Conservation (phyloP, 805 yeast species). For the Yarrowia keelungensis region DNA sequence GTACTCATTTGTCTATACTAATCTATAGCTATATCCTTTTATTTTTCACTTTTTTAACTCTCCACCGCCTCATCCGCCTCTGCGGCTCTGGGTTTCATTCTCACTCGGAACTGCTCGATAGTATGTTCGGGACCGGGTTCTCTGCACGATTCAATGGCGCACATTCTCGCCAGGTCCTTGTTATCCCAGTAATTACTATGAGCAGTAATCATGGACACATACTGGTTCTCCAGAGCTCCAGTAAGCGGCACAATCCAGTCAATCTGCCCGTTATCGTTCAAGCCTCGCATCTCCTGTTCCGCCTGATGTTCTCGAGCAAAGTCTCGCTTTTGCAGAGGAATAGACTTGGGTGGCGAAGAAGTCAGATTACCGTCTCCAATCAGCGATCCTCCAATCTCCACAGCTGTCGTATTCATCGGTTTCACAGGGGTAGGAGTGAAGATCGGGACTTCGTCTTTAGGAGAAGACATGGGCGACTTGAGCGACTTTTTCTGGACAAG, state of each 20-base stretch:
- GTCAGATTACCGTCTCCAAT: constrained; percentile 27
- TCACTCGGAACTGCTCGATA: constrained; percentile 44
- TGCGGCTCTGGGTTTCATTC: constrained; percentile 36
- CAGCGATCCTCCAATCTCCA: constrained; percentile 18
- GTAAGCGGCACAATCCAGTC: constrained; percentile 69
- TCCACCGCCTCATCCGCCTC: constrained; percentile 2
- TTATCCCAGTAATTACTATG: constrained; percentile 92
- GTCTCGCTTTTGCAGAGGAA: constrained; percentile 19
- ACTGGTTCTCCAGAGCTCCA: constrained; percentile 77
- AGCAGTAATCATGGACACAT: constrained; percentile 82
- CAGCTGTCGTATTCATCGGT: background rate
- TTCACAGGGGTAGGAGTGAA: constrained; percentile 24
- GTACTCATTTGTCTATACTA: background rate
- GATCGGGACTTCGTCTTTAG: constrained; percentile 23
- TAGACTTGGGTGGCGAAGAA: constrained; percentile 27
- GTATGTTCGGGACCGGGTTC: constrained; percentile 46
- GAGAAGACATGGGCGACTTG: constrained; percentile 7
- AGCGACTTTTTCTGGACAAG: background rate
- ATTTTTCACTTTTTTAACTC: background rate
- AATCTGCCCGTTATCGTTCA: constrained; percentile 81
- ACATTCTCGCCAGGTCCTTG: constrained; percentile 73
- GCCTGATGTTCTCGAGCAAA: constrained; percentile 41
- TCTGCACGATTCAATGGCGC: constrained; percentile 52
- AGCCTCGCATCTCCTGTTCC: constrained; percentile 53
- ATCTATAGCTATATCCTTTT: background rate